A percentile compares a stretch with the other conserved stretches of the same genome.
Conservation (phyloP, 1,284 basidiomycete species). For the Austropuccinia psidii region DNA sequence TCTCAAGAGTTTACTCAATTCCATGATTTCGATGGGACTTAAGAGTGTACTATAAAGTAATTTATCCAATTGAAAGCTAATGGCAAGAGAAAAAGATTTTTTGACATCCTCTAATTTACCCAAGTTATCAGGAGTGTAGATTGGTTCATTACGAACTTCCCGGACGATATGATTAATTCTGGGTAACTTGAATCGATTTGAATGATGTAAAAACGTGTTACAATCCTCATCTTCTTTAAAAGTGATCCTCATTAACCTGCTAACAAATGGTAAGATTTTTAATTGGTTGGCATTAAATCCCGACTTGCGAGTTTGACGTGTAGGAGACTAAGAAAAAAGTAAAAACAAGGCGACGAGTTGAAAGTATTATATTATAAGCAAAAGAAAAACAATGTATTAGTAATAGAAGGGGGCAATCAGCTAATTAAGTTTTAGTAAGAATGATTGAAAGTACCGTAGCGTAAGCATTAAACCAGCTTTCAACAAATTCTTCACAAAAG, state of each 20-base stretch:
- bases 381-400: too few species aligned
- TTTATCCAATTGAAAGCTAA: conserved; percentile 61
- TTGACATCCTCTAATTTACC: conserved; percentile 50
- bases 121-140: conserved; percentile 41
- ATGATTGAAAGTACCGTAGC: not conserved
- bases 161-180: not conserved
- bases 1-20: not conserved
- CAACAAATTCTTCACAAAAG: not conserved
- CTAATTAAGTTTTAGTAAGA: not conserved
- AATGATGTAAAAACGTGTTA: not conserved
- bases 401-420: not conserved
- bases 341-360: too few species aligned
- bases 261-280: not conserved
- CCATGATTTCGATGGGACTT: conserved; percentile 54
- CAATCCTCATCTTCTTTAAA: not conserved
- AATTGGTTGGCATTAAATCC: conserved; percentile 6
- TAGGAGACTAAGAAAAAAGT: not conserved
- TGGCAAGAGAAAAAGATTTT: conserved; percentile 53
- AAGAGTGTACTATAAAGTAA: conserved; percentile 57
- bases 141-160: not conserved
- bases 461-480: not conserved
- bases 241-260: conserved; percentile 11
- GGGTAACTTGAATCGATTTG: not conserved
- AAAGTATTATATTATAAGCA: not conserved
- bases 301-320: not conserved